Percentiles rank a stretch among this genome's conserved stretches.
Evolutionary conservation across 2,329 filamentous ascomycete species (phyloP).

Genomic region (Colletotrichum agaves): DNA sequence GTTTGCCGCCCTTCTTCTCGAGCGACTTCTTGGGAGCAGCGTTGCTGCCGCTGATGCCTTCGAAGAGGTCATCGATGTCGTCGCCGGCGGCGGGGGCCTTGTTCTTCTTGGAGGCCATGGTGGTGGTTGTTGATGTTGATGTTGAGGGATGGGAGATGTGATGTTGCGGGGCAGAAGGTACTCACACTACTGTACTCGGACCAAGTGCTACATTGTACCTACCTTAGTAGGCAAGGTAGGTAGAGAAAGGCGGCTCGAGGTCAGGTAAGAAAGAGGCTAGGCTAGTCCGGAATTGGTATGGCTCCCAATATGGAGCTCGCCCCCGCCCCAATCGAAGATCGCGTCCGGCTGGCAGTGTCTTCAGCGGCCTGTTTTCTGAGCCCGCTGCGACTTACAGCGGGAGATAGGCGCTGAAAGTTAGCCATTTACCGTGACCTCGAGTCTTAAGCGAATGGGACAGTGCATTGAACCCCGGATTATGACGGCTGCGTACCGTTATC

Average conservation of each 20-base stretch:
- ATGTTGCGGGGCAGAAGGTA: slow-evolving; percentile 29
- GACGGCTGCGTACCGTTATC: too few species aligned
- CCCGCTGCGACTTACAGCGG: not conserved
- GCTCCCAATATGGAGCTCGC: not conserved
- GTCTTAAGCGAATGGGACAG: too few species aligned
- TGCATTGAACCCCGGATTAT: too few species aligned
- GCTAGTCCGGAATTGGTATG: slow-evolving; percentile 2
- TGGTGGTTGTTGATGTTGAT: slow-evolving; percentile 19
- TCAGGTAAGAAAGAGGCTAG: too few species aligned
- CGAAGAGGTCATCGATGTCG: slow-evolving; percentile 74
- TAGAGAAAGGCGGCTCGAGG: not conserved
- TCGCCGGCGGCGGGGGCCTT: slow-evolving; percentile 68
- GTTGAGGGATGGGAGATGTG: slow-evolving; percentile 14
- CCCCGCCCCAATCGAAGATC: slow-evolving; percentile 15
- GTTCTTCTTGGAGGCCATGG: slow-evolving; percentile 70
- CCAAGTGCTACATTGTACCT: not conserved
- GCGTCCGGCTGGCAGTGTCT: slow-evolving; percentile 18
- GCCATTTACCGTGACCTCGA: not conserved
- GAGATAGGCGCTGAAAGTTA: not conserved
- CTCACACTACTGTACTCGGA: slow-evolving; percentile 8
- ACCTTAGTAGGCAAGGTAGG: not conserved
- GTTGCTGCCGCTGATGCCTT: slow-evolving; percentile 67
- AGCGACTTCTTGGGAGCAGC: slow-evolving; percentile 59
- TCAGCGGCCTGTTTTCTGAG: not conserved
- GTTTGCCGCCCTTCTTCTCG: slow-evolving; percentile 53